A percentile compares a stretch with the other conserved stretches of the same genome.
Evolutionary conservation across 768 basidiomycete species (phyloP).

Genomic region (Suillus americanus): DNA sequence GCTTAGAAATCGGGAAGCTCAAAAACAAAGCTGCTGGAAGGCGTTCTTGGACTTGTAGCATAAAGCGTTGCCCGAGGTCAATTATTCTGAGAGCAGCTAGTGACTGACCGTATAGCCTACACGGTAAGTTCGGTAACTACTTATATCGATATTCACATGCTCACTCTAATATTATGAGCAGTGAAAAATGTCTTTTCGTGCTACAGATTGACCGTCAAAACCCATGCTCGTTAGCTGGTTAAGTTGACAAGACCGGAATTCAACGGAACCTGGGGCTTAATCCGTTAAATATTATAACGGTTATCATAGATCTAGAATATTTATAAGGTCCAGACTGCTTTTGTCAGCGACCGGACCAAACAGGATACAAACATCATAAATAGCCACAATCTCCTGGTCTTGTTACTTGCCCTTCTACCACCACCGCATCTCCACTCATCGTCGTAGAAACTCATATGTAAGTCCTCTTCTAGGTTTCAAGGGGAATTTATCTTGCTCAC

Average conservation of each 20-base stretch:
- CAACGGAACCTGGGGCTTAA: not conserved
- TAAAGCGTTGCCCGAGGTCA: not conserved
- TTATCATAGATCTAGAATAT: not conserved
- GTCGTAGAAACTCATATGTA: constrained; percentile 14
- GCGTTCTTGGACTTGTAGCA: not conserved
- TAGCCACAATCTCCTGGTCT: constrained; percentile 24
- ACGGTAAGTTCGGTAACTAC: not conserved
- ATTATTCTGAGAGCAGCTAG: not conserved
- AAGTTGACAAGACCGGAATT: not conserved
- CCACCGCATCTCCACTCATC: constrained; percentile 14
- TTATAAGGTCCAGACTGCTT: constrained; percentile 7
- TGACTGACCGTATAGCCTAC: not conserved
- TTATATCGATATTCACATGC: not conserved
- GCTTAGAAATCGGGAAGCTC: not conserved
- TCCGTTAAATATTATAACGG: not conserved
- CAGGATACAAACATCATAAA: constrained; percentile 37
- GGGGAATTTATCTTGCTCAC: too few relatives aligned
- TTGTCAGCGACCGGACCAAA: constrained; percentile 44
- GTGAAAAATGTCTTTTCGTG: not conserved
- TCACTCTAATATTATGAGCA: not conserved
- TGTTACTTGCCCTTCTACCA: constrained; percentile 29
- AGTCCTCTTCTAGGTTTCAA: not conserved
- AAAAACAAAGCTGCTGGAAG: not conserved
- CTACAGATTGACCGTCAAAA: not conserved
- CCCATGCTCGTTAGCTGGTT: not conserved